phyloP scores from a whole-genome alignment of 1,284 basidiomycete genomes.

The Anthracocystis walkeri region DNA sequence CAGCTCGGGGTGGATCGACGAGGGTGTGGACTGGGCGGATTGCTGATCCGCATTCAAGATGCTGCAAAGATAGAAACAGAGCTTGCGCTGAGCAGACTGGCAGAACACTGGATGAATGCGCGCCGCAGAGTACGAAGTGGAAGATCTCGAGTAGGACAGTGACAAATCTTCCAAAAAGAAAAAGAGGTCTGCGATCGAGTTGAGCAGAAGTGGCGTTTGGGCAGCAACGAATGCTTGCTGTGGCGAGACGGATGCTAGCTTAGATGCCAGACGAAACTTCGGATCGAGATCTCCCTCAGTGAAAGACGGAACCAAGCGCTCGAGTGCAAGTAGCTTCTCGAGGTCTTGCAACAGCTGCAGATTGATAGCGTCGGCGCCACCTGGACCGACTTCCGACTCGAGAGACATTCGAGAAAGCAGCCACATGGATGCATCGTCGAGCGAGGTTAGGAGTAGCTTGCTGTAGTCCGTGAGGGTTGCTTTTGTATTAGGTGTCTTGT shows the following conservation, averaged over 20 bases:
- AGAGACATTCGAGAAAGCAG: slow-evolving; percentile 31
- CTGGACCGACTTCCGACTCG: slow-evolving; percentile 20
- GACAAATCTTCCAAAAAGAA: slow-evolving; percentile 22
- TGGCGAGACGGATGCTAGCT: slow-evolving; percentile 11
- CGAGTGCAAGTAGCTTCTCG: slow-evolving; percentile 1
- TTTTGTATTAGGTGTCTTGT: too few species aligned
- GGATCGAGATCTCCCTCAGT: slow-evolving; percentile 8
- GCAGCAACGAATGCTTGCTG: slow-evolving; percentile 26
- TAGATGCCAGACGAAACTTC: slow-evolving; percentile 12
- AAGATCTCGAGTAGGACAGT: background rate
- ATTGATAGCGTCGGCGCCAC: slow-evolving; percentile 20
- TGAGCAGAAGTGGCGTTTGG: slow-evolving; percentile 27
- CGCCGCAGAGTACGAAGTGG: background rate
- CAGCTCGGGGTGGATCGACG: slow-evolving; percentile 4
- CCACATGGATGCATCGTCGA: slow-evolving; percentile 40
- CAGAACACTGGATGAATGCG: slow-evolving; percentile 4
- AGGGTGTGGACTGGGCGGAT: background rate
- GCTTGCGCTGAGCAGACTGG: slow-evolving; percentile 34
- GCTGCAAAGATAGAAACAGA: slow-evolving; percentile 37
- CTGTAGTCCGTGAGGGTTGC: background rate
- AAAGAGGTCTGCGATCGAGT: slow-evolving; percentile 33
- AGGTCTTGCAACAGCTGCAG: slow-evolving; percentile 38
- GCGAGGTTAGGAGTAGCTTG: slow-evolving; percentile 12
- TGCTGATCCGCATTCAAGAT: background rate
- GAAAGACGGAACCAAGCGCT: slow-evolving; percentile 26